Conservation (phyloP, 2,329 filamentous ascomycete genomes). For the Ceratocystis destructans region DNA sequence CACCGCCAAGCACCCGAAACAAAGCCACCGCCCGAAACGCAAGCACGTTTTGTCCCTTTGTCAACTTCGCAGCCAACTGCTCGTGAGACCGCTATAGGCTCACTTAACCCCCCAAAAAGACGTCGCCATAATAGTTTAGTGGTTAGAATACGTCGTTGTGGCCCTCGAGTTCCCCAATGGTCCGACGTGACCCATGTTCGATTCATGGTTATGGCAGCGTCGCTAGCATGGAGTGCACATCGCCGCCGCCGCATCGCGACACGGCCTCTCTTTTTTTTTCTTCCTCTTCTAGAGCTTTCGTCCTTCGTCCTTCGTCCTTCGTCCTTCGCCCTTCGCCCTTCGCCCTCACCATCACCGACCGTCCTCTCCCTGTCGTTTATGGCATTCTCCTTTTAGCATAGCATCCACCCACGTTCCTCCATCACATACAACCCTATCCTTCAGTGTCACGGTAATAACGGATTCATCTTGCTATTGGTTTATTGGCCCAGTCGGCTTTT, state of each 20-base stretch:
- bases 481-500: background rate
- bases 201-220: conserved; percentile 16
- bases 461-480: background rate
- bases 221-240: too few species aligned
- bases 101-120: background rate
- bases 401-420: background rate
- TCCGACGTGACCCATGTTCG: conserved; percentile 18
- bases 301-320: background rate
- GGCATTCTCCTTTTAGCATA: background rate
- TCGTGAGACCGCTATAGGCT: background rate
- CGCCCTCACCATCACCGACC: background rate
- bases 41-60: too few species aligned
- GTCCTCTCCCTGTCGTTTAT: background rate
- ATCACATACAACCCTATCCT: too few species aligned
- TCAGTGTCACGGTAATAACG: too few species aligned
- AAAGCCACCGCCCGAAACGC: background rate
- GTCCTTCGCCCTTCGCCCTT: background rate
- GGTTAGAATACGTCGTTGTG: conserved; percentile 17
- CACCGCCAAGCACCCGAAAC: background rate
- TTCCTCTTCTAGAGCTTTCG: background rate
- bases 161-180: background rate
- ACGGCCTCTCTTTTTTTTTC: background rate
- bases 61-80: background rate
- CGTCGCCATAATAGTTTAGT: conserved; percentile 15
- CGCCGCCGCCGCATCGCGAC: background rate